Conservation (phyloP, 176 grass and related monocot genomes). For the Ensete ventricosum region DNA sequence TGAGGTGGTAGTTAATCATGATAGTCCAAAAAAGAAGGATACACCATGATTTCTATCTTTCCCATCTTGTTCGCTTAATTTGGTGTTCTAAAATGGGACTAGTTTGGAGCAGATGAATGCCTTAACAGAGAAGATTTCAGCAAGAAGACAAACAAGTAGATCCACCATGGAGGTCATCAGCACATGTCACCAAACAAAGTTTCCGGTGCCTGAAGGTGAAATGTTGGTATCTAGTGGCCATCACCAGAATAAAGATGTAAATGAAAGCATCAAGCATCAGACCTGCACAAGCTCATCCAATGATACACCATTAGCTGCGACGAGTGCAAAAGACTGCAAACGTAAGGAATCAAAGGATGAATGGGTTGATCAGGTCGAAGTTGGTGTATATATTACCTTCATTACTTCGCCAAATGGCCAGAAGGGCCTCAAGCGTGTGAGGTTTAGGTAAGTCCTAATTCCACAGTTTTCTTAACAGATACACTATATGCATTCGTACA, state of each 20-base stretch:
- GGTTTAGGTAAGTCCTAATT: constrained; percentile 57
- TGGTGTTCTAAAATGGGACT: background rate
- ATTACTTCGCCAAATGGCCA: constrained; percentile 28
- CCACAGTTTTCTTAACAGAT: background rate
- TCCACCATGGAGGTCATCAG: background rate
- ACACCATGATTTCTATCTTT: background rate
- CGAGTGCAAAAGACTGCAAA: background rate
- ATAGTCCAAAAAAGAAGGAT: background rate
- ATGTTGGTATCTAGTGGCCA: background rate
- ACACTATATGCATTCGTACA: background rate
- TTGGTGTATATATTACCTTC: constrained; percentile 67
- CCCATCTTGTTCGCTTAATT: background rate
- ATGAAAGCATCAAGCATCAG: constrained; percentile 14
- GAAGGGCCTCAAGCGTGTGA: constrained; percentile 64
- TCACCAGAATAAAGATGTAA: background rate
- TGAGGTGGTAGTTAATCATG: no score
- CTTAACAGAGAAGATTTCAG: background rate
- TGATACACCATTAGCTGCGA: background rate
- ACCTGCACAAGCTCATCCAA: constrained; percentile 21
- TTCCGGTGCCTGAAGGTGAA: background rate
- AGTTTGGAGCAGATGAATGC: constrained; percentile 14
- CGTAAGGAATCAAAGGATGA: constrained; percentile 12
- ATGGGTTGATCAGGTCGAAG: constrained; percentile 55
- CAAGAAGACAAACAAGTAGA: background rate
- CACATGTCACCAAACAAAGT: background rate